Conservation (phyloP, 768 basidiomycete genomes). For the Amanita rubescens region DNA sequence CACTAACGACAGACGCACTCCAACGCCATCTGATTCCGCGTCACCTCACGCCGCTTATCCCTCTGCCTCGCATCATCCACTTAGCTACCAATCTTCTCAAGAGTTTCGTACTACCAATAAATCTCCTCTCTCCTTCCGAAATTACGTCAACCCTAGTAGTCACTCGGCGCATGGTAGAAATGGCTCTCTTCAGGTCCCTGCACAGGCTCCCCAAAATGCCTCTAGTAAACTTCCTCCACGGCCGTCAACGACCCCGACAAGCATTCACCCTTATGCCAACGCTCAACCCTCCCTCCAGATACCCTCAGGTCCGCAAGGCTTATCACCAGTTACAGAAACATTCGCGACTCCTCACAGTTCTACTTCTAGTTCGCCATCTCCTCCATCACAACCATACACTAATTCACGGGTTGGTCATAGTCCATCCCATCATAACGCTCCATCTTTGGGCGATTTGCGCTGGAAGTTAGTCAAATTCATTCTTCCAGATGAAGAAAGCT, state of each 20-base stretch:
- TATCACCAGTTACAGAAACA: conserved; percentile 71
- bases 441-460: conserved; percentile 71
- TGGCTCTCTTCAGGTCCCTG: conserved; percentile 41
- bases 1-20: conserved; percentile 40
- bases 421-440: conserved; percentile 26
- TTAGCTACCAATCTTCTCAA: not conserved
- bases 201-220: conserved; percentile 28
- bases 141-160: conserved; percentile 9
- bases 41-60: conserved; percentile 36
- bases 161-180: conserved; percentile 40
- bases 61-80: conserved; percentile 29
- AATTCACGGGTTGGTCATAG: conserved; percentile 11
- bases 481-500: conserved; percentile 73
- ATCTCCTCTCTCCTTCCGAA: conserved; percentile 28
- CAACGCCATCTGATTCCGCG: conserved; percentile 44
- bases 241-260: conserved; percentile 31
- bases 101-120: conserved; percentile 19
- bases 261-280: conserved; percentile 54
- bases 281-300: conserved; percentile 38
- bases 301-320: conserved; percentile 26
- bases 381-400: conserved; percentile 41
- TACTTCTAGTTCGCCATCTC: conserved; percentile 36
- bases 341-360: conserved; percentile 33
- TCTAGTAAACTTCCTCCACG: conserved; percentile 39
- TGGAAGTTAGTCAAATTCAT: conserved; percentile 85